Percentiles rank a stretch among this genome's conserved stretches.
Evolutionary conservation across 768 basidiomycete genomes (phyloP).

Genomic region (Trametes cingulata): DNA sequence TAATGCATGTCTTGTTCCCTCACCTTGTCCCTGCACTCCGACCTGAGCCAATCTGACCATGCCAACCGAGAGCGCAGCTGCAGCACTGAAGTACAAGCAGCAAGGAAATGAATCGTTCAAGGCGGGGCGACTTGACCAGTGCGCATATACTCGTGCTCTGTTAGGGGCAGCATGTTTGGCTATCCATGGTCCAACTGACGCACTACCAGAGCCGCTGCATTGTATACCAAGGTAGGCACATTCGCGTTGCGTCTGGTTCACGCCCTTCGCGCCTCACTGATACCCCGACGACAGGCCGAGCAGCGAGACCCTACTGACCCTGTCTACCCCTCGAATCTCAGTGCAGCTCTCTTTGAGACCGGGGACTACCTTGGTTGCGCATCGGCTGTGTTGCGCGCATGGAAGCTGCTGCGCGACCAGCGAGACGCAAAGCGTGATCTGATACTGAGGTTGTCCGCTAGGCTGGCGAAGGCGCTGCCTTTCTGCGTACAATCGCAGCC

Average conservation of each 20-base stretch:
- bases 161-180: too few species aligned
- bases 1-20: too few species aligned
- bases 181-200: neutral
- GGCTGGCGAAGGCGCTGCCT: constrained; percentile 1
- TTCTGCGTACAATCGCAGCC: too few species aligned
- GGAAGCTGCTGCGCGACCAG: constrained; percentile 1
- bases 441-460: constrained; percentile 6
- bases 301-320: constrained; percentile 4
- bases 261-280: neutral
- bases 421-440: constrained; percentile 4
- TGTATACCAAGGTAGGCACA: neutral
- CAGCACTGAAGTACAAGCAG: too few species aligned
- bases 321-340: constrained; percentile 28
- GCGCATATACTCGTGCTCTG: too few species aligned
- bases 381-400: constrained; percentile 20
- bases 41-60: too few species aligned
- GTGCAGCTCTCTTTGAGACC: constrained; percentile 25
- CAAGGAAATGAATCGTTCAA: too few species aligned
- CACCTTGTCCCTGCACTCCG: too few species aligned
- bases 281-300: constrained; percentile 12
- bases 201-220: neutral
- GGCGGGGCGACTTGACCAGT: too few species aligned
- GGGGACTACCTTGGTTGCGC: constrained; percentile 20
- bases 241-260: too few species aligned
- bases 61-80: too few species aligned